Evolutionary conservation across 495 filamentous ascomycete genomes (phyloP).

Genomic region (Barbatosphaeria neglecta): DNA sequence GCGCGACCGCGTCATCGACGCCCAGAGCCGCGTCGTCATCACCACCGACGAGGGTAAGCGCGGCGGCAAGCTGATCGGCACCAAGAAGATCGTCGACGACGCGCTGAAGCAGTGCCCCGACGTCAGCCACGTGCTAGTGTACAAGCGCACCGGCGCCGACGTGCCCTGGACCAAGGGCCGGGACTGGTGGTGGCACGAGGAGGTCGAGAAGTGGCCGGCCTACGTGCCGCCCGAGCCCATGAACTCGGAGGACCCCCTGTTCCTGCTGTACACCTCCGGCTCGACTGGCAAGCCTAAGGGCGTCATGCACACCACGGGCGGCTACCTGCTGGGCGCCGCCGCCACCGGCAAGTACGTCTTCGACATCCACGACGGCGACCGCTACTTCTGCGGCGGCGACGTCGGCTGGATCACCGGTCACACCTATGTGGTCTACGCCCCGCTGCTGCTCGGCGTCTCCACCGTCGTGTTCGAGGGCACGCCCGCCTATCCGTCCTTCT

Average conservation of each 20-base stretch:
- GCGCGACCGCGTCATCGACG: constrained; percentile 89
- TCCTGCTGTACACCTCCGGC: constrained; percentile 95
- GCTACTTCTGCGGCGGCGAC: constrained; percentile 95
- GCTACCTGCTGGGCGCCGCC: constrained; percentile 87
- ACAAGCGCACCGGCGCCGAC: constrained; percentile 89
- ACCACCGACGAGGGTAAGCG: constrained; percentile 96
- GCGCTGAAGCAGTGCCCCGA: constrained; percentile 95
- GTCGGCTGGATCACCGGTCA: constrained; percentile 99
- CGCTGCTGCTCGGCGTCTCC: constrained; percentile 79
- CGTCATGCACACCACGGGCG: constrained; percentile 94
- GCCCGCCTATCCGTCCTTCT: constrained; percentile 94
- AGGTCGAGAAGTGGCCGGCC: constrained; percentile 85
- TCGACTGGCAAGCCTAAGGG: constrained; percentile 98
- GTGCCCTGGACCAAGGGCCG: constrained; percentile 81
- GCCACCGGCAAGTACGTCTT: constrained; percentile 97
- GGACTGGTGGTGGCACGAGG: constrained; percentile 97
- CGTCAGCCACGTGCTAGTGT: constrained; percentile 75
- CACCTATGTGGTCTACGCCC: constrained; percentile 96
- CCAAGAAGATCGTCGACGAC: constrained; percentile 98
- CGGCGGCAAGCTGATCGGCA: constrained; percentile 93
- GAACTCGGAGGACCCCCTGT: constrained; percentile 90
- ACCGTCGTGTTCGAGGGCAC: constrained; percentile 99
- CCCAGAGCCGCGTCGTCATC: constrained; percentile 80
- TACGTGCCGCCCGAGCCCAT: constrained; percentile 82
- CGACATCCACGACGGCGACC: constrained; percentile 88